Evolutionary conservation across 768 basidiomycete genomes (phyloP), one percentile per base, ranked within the genome.

Genomic region (Baorangia bicolor): DNA sequence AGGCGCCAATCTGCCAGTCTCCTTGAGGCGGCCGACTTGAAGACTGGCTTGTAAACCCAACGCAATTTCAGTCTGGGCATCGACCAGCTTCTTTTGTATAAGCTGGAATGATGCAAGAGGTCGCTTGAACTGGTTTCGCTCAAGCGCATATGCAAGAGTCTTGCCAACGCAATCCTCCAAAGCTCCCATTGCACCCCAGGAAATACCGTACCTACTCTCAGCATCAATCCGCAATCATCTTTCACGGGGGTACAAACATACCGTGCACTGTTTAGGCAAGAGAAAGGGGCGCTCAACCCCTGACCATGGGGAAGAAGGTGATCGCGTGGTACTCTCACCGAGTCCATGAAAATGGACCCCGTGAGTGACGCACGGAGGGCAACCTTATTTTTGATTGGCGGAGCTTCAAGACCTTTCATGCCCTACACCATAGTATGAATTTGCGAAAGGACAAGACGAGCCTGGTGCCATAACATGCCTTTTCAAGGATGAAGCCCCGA

Each of bases 21-120:
- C 95, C 76, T 97, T 97, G 59, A 98, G 76, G 30, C 94, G 79
- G 2, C 95, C 95, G 4, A 89, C 88, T 67, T 90, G 90, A 30
- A 90, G 71, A 60, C 85, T 87, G 7, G 88, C 87, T 40, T 84
- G 79, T 25, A 92, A 75, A 7, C 94, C 92, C 13, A 95, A 77
- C 1, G 88, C 83, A 10, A 86, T 82, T 65, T 97, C 93, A 2
- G 87, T 91, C 60, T 94, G 88, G 13, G 96, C 94, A 61, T 98
- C 94, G 4, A 89, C 94, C 16, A 98, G 81, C 73, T 98, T 98
- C 83, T 96, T 96, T 71, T 98, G 95, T 18, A 98, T 81, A n/a
- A 98, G 86, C 72, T 98, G 96, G 84, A 96, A 98, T 6, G 90
- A 89, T 2, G 92, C 95, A 4, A 98, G 78, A 0, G 94, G 94